These are phyloP conservation scores for Penicillium crustosum DNA, from an alignment of 2,329 filamentous ascomycete species.

Conservation along the genomic window DNA sequence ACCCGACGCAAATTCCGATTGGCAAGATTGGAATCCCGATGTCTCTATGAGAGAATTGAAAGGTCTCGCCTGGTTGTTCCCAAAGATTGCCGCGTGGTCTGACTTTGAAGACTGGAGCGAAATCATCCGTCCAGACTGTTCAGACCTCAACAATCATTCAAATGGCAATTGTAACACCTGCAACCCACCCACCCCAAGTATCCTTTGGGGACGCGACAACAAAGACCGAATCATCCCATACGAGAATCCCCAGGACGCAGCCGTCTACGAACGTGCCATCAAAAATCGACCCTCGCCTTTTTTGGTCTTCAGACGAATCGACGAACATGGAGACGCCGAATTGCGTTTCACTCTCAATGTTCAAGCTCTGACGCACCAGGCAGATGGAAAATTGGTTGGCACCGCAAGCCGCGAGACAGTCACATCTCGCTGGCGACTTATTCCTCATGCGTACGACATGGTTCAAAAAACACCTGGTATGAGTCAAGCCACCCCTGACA, in stretches of 20 bases:
- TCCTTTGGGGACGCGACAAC: slow-evolving; percentile 35
- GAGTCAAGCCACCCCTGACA: slow-evolving; percentile 30
- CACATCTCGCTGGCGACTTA: slow-evolving; percentile 48
- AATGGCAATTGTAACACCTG: slow-evolving; percentile 29
- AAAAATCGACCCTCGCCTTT: slow-evolving; percentile 51
- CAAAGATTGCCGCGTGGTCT: slow-evolving; percentile 26
- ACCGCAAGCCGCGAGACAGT: slow-evolving; percentile 14
- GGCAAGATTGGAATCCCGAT: slow-evolving; percentile 31
- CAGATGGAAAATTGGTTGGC: slow-evolving; percentile 29
- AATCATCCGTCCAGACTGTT: slow-evolving; percentile 8
- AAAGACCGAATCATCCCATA: slow-evolving; percentile 42
- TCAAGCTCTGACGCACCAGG: slow-evolving; percentile 39
- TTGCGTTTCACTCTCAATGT: slow-evolving; percentile 44
- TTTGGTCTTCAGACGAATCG: slow-evolving; percentile 38
- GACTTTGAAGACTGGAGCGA: slow-evolving; percentile 33
- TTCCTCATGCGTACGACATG: slow-evolving; percentile 45
- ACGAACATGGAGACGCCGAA: slow-evolving; percentile 32
- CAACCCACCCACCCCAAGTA: slow-evolving; percentile 33
- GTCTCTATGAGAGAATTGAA: slow-evolving; percentile 27
- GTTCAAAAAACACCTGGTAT: slow-evolving; percentile 34
- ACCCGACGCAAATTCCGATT: slow-evolving; percentile 17
- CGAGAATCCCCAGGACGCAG: slow-evolving; percentile 54
- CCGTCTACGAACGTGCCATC: slow-evolving; percentile 51
- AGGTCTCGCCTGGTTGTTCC: slow-evolving; percentile 36
- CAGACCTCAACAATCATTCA: background rate